Evolutionary conservation across 495 filamentous ascomycete species (phyloP), one percentile per base, ranked within the genome.

Genomic region (Trichoderma erinaceum): DNA sequence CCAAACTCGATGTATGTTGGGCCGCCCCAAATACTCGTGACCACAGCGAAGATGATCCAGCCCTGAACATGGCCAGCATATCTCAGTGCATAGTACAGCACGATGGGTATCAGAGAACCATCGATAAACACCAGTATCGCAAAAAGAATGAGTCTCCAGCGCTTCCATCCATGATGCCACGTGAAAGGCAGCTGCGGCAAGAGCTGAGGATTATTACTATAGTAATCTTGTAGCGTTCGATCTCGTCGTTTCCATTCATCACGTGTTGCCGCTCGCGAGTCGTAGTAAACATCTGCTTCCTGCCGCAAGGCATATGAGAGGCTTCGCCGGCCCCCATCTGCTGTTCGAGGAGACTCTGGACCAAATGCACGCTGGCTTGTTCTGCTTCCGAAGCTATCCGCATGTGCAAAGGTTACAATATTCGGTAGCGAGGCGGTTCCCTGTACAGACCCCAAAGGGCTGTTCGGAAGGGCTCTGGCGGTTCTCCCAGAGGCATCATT

Each of bases 121-220:
- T 72, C 71, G 65, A 66, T 46, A 56, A 70, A 72, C 11, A 71
- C 70, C 43, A 73, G 67, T 29, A 73, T 46, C 18, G 66, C 66
- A 52, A 70, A 71, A 10, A 68, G 43, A 1, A 50, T 68, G 10
- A 72, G 56, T 29, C 68, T 68, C 71, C 71, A 72, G 58, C 71
- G 44, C 56, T 69, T 70, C 65, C 67, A 69, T 11, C 71, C 69
- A 67, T 72, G 71, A 25, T 68, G 71, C 66, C 70, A 72, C 35
- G 71, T 69, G 44, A 72, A 72, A 2, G 71, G 71, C 21, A 72
- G 50, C 58, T 72, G 71, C 10, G 71, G 71, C n/a, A 72, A 67
- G 16, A 72, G 69, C 12, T 71, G 65, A n/a, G 70, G 70, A 58
- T 72, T 66, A 13, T 66, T 56, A 4, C 25, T 8, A 35, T 68